A percentile compares a stretch with the other conserved stretches of the same genome.
Evolutionary conservation across 2,329 filamentous ascomycete genomes (phyloP).

Genomic region (Penicillium corylophilum): DNA sequence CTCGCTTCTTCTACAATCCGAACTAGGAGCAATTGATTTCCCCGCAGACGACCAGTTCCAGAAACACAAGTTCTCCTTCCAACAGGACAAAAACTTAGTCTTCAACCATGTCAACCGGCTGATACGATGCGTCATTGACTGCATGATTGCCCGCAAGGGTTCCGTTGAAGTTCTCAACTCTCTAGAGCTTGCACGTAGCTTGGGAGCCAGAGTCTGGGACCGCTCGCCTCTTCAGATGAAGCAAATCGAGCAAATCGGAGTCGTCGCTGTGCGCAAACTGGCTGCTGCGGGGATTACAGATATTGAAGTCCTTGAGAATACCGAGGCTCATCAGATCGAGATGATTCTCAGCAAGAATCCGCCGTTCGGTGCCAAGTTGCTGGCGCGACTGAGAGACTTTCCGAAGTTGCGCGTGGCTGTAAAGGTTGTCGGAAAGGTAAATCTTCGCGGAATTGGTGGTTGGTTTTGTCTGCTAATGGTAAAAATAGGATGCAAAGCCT

Average conservation of each 20-base stretch:
- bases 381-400: slow-evolving; percentile 66
- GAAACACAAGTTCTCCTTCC: slow-evolving; percentile 57
- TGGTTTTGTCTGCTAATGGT: slow-evolving; percentile 5
- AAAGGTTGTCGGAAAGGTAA: slow-evolving; percentile 50
- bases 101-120: slow-evolving; percentile 69
- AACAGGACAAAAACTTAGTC: slow-evolving; percentile 61
- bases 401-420: slow-evolving; percentile 63
- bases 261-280: slow-evolving; percentile 72
- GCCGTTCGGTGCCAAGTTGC: slow-evolving; percentile 72
- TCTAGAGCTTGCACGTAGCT: slow-evolving; percentile 73
- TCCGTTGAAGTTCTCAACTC: slow-evolving; percentile 66
- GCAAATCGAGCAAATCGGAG: slow-evolving; percentile 77
- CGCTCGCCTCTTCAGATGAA: slow-evolving; percentile 75
- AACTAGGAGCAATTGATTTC: slow-evolving; percentile 66
- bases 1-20: slow-evolving; percentile 72
- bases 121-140: slow-evolving; percentile 74
- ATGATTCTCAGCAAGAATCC: slow-evolving; percentile 74
- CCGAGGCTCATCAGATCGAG: slow-evolving; percentile 73
- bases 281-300: slow-evolving; percentile 67
- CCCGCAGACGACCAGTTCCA: slow-evolving; percentile 58
- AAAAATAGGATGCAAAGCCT: slow-evolving; percentile 32
- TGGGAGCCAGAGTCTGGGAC: slow-evolving; percentile 79
- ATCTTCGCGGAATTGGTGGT: slow-evolving; percentile 22
- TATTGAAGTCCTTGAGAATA: slow-evolving; percentile 66
- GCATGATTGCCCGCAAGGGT: slow-evolving; percentile 63